Conservation (phyloP, 2,329 filamentous ascomycete genomes). For the Coniochaeta sp. region DNA sequence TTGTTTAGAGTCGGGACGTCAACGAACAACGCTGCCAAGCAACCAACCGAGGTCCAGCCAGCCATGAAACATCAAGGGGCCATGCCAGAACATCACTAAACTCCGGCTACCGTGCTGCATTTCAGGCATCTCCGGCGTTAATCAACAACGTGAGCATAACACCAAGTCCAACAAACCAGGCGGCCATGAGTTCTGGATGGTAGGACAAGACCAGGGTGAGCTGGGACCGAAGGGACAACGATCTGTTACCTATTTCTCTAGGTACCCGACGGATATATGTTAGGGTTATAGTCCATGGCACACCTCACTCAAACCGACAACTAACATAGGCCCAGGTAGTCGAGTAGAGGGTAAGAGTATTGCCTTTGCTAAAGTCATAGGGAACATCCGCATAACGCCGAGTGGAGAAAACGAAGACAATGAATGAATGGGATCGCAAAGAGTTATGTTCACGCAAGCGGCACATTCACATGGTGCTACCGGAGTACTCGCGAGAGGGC, state of each 20-base stretch:
- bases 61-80: neutral
- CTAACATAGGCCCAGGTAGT: neutral
- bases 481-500: neutral
- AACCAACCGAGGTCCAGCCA: neutral
- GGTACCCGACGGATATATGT: neutral
- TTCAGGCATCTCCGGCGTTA: slow-evolving; percentile 20
- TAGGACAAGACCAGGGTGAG: neutral
- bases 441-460: too few relatives aligned
- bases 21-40: neutral
- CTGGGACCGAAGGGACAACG: neutral
- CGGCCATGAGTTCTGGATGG: neutral
- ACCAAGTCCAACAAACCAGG: slow-evolving; percentile 28
- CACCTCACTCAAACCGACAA: too few relatives aligned
- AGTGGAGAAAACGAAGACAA: too few relatives aligned
- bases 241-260: neutral
- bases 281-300: neutral
- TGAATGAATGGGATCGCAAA: too few relatives aligned
- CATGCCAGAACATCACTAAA: neutral
- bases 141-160: slow-evolving; percentile 30
- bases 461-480: too few relatives aligned
- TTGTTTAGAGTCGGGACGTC: neutral
- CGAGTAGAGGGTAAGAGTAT: neutral
- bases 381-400: neutral
- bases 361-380: neutral
- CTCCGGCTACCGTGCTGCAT: too few relatives aligned